Evolutionary conservation across 176 grass and related monocot species (phyloP).

Genomic region (Paspalum notatum): DNA sequence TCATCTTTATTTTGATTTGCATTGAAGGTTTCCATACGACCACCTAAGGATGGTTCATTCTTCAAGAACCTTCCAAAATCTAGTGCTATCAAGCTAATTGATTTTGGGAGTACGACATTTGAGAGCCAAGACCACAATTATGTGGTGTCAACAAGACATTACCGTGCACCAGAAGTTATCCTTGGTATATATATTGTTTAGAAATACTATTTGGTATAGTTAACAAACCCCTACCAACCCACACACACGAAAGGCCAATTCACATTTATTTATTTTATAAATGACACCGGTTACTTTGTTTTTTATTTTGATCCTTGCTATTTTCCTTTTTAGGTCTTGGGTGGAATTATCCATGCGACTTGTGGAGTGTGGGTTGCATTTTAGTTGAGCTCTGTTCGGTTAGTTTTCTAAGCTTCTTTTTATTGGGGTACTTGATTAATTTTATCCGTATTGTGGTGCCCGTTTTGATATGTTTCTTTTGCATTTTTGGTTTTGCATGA

Average conservation of each 20-base stretch:
- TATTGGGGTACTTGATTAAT: conserved; percentile 2
- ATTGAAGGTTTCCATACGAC: conserved; percentile 63
- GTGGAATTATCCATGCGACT: conserved; percentile 96
- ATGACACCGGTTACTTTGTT: neutral
- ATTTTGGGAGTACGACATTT: conserved; percentile 96
- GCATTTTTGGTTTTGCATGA: conserved; percentile 30
- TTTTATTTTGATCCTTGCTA: conserved; percentile 20
- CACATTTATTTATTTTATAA: conserved; percentile 18
- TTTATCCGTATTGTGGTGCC: conserved; percentile 24
- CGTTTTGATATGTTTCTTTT: conserved; percentile 30
- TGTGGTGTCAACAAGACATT: conserved; percentile 93
- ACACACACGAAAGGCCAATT: neutral
- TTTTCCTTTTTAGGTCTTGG: conserved; percentile 74
- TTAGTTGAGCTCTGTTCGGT: conserved; percentile 96
- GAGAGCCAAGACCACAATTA: conserved; percentile 95
- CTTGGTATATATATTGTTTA: conserved; percentile 77
- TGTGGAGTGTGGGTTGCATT: conserved; percentile 98
- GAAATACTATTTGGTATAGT: conserved; percentile 59
- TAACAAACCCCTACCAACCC: neutral
- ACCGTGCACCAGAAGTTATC: conserved; percentile 97
- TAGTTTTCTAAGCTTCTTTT: conserved; percentile 43
- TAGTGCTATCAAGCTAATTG: conserved; percentile 94
- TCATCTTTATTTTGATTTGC: conserved; percentile 32
- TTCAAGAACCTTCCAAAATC: conserved; percentile 94
- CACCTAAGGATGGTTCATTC: conserved; percentile 75